Evolutionary conservation across 768 basidiomycete genomes (phyloP).

Genomic region (Leucocoprinus leucothites): DNA sequence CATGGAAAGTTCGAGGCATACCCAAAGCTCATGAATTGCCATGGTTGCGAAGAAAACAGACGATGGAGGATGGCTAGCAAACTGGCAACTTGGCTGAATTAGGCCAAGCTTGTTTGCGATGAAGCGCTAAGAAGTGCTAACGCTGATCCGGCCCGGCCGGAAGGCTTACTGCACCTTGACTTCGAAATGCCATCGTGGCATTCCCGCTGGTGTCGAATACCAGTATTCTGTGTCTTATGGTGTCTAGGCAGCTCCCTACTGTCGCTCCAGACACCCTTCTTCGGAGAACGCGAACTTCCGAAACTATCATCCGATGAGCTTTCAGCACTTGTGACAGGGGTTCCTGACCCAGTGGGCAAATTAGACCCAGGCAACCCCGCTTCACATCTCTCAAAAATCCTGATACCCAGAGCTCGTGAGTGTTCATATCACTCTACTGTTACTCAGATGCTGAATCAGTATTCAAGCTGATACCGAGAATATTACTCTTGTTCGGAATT

Average conservation of each 20-base stretch:
- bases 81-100: too few relatives aligned
- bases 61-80: neutral
- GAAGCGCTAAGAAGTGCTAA: neutral
- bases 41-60: slow-evolving; percentile 31
- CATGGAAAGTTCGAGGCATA: slow-evolving; percentile 27
- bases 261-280: slow-evolving; percentile 32
- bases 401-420: slow-evolving; percentile 83
- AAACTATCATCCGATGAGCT: slow-evolving; percentile 52
- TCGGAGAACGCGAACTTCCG: slow-evolving; percentile 38
- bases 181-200: slow-evolving; percentile 12
- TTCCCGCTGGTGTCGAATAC: slow-evolving; percentile 9
- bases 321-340: slow-evolving; percentile 38
- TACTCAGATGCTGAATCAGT: neutral
- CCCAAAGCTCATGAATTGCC: slow-evolving; percentile 84
- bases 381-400: slow-evolving; percentile 77
- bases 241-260: slow-evolving; percentile 24
- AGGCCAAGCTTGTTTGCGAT: neutral
- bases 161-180: neutral
- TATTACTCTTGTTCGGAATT: slow-evolving; percentile 78
- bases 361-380: slow-evolving; percentile 61
- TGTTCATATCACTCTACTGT: slow-evolving; percentile 15
- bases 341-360: slow-evolving; percentile 64
- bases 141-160: neutral
- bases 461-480: slow-evolving; percentile 64
- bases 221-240: slow-evolving; percentile 16